Percentiles rank a stretch among this genome's conserved stretches.
phyloP scores from a whole-genome alignment of 148 eudicot genomes.

The Vaccinium darrowii region DNA sequence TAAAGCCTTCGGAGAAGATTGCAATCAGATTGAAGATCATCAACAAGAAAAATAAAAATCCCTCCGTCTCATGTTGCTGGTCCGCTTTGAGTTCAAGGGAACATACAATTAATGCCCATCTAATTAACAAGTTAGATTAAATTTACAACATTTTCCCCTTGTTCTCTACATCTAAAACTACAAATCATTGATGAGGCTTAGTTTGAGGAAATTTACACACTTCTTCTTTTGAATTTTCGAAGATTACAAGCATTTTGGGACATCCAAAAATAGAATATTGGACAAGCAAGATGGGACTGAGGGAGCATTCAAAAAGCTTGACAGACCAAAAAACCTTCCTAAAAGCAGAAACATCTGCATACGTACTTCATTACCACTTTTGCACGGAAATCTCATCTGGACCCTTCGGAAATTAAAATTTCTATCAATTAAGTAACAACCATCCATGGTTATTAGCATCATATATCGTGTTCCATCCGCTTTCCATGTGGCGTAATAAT shows the following conservation, averaged over 20 bases:
- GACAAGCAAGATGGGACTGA: no score
- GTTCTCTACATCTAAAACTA: no score
- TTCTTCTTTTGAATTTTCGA: no score
- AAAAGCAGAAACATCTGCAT: background rate
- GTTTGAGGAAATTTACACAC: no score
- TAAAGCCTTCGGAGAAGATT: constrained; percentile 36
- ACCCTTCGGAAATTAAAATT: constrained; percentile 91
- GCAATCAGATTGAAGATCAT: constrained; percentile 12
- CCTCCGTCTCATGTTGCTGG: no score
- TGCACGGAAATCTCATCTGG: constrained; percentile 97
- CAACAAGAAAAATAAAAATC: background rate
- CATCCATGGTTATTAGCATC: constrained; percentile 88
- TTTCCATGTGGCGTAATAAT: constrained; percentile 98
- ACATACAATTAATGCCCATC: no score
- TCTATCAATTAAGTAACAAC: constrained; percentile 86
- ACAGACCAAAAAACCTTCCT: background rate
- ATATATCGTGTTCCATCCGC: constrained; percentile 99
- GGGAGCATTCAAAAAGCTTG: background rate
- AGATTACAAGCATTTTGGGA: no score
- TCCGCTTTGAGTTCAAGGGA: no score
- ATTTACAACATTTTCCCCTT: no score
- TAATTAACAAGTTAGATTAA: no score
- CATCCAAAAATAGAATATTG: no score
- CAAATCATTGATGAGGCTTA: no score
- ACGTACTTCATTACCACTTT: constrained; percentile 63